Conservation (phyloP, 139 green algal species). For the Protoeuglena noctilucae region DNA sequence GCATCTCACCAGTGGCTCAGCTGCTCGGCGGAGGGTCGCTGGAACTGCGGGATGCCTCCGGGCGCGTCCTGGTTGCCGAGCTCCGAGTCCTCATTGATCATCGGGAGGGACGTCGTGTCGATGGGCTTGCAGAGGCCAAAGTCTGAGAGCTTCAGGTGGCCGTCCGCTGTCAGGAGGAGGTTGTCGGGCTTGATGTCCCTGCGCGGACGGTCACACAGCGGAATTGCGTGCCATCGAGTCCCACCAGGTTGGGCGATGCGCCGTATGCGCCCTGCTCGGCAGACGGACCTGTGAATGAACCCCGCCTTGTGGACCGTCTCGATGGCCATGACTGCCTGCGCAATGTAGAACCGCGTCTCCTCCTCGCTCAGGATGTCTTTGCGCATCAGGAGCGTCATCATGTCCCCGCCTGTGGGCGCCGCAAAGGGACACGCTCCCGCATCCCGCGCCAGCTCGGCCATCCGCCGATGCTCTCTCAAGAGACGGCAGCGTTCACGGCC, state of each 20-base stretch:
- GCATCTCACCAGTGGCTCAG: constrained; percentile 51
- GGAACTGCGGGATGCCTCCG: neutral
- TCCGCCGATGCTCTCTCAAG: no score
- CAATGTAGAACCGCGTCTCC: constrained; percentile 77
- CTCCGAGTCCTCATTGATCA: constrained; percentile 10
- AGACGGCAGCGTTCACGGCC: no score
- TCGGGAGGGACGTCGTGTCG: constrained; percentile 21
- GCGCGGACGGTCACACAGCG: neutral
- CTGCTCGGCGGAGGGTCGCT: constrained; percentile 12
- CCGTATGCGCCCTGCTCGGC: neutral
- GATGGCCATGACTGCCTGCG: constrained; percentile 73
- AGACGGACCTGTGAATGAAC: constrained; percentile 78
- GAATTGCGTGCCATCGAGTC: neutral
- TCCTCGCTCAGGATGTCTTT: constrained; percentile 80
- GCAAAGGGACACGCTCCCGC: no score
- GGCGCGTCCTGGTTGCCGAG: no score
- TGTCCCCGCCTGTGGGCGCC: no score
- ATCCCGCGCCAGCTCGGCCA: no score
- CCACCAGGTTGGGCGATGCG: neutral
- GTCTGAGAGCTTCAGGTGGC: constrained; percentile 93
- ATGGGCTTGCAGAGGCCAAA: constrained; percentile 96
- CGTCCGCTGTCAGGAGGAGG: constrained; percentile 55
- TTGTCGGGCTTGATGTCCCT: constrained; percentile 98
- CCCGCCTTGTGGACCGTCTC: constrained; percentile 68
- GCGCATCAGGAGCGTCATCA: constrained; percentile 97